Evolutionary conservation across 208 protist genomes (phyloP).

Genomic region (Eutreptiella sp.): DNA sequence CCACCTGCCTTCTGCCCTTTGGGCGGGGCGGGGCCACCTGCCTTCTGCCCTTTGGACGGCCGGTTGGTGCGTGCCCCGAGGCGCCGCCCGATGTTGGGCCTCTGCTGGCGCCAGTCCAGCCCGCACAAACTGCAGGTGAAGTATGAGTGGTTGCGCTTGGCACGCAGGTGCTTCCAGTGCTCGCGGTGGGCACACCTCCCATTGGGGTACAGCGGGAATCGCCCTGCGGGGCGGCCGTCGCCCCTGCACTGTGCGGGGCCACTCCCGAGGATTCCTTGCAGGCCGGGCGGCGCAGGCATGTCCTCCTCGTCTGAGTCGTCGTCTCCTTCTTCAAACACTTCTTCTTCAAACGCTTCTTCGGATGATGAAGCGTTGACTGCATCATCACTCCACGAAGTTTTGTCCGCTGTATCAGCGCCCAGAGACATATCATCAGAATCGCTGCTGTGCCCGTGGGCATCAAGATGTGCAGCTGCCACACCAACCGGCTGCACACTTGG

Average conservation of each 20-base stretch:
- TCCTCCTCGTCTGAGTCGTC: background rate
- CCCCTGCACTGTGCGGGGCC: background rate
- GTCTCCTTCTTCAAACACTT: slow-evolving; percentile 20
- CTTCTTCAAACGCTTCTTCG: slow-evolving; percentile 13
- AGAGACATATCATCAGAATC: background rate
- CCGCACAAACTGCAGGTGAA: background rate
- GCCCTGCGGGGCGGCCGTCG: background rate
- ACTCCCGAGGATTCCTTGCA: background rate
- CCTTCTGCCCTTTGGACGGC: too few relatives aligned
- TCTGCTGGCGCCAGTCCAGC: too few relatives aligned
- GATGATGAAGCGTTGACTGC: background rate
- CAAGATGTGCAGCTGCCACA: background rate
- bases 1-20: too few relatives aligned
- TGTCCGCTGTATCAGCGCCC: background rate
- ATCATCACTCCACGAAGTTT: background rate
- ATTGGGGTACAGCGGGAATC: too few relatives aligned
- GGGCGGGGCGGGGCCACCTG: too few relatives aligned
- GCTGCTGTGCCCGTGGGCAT: background rate
- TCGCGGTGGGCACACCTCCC: background rate
- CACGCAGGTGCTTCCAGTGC: slow-evolving; percentile 11
- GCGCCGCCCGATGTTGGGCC: too few relatives aligned
- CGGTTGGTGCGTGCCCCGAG: too few relatives aligned
- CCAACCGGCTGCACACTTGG: background rate
- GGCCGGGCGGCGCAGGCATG: background rate
- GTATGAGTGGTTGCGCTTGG: slow-evolving; percentile 11